These are phyloP conservation scores for Niveomyces coronatus DNA, from an alignment of 2,329 filamentous ascomycete genomes.

Conservation along the genomic window DNA sequence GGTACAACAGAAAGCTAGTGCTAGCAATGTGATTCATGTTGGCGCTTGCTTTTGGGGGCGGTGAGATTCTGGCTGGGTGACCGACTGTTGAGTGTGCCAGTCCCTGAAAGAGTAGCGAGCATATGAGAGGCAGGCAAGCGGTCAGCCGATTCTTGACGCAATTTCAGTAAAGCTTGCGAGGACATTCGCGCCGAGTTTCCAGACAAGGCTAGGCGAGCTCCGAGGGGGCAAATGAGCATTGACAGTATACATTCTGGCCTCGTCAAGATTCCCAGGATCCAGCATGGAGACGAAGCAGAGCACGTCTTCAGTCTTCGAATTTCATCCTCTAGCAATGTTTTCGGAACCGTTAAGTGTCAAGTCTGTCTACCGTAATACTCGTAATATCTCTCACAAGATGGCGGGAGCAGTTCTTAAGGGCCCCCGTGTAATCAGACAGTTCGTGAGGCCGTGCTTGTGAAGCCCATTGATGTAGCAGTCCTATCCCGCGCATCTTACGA, in stretches of 20 bases:
- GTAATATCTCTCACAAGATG: conserved; percentile 8
- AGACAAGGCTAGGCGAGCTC: background rate
- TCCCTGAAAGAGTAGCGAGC: background rate
- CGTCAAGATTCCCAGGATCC: background rate
- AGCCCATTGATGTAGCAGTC: conserved; percentile 1
- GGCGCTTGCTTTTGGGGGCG: conserved; percentile 7
- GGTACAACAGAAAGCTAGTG: conserved; percentile 2
- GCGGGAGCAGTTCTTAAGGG: background rate
- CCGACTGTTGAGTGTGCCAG: background rate
- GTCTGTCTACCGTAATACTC: background rate
- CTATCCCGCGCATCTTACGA: conserved; percentile 1
- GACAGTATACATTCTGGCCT: background rate
- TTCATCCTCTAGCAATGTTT: background rate
- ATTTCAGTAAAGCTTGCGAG: background rate
- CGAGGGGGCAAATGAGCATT: background rate
- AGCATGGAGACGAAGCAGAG: background rate
- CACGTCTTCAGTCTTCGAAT: background rate
- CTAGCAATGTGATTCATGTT: conserved; percentile 3
- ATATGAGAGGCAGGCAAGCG: background rate
- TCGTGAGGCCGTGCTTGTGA: conserved; percentile 5
- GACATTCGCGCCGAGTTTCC: conserved; percentile 5
- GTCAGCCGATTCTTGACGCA: background rate
- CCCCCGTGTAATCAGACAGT: conserved; percentile 5
- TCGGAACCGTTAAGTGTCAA: conserved; percentile 3
- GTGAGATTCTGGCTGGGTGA: background rate